Conservation (phyloP, 1,284 basidiomycete species). For the Microbotryomycetes sp. region DNA sequence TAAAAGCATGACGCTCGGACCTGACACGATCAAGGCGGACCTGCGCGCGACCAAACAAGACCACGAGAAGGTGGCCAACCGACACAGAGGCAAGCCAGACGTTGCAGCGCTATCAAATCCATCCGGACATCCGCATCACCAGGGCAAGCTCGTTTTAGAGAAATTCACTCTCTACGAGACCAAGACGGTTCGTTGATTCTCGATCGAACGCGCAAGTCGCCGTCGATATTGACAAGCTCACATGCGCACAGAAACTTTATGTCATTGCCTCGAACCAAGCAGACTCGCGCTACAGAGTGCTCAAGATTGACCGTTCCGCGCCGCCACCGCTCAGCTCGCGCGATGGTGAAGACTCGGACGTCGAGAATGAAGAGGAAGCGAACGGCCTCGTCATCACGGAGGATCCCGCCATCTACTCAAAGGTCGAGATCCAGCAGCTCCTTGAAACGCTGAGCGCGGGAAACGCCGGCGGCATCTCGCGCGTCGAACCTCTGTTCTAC, state of each 20-base stretch:
- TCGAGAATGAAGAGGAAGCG: slow-evolving; percentile 37
- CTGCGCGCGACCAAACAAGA: neutral
- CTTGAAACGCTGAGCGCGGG: slow-evolving; percentile 92
- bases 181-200: slow-evolving; percentile 46
- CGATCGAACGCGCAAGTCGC: neutral
- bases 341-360: neutral
- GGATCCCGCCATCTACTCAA: slow-evolving; percentile 78
- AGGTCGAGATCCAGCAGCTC: slow-evolving; percentile 79
- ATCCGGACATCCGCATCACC: neutral
- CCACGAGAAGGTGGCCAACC: neutral
- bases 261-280: slow-evolving; percentile 75
- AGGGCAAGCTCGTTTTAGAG: slow-evolving; percentile 49
- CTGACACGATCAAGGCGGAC: too few species aligned
- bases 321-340: neutral
- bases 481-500: slow-evolving; percentile 66
- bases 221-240: neutral
- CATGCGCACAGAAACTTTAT: slow-evolving; percentile 59
- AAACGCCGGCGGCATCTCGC: slow-evolving; percentile 83
- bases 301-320: slow-evolving; percentile 72
- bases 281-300: slow-evolving; percentile 74
- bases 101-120: neutral
- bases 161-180: slow-evolving; percentile 91
- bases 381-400: slow-evolving; percentile 67
- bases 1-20: too few species aligned
- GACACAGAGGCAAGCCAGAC: neutral